Evolutionary conservation across 805 yeast genomes (phyloP), one percentile per base, ranked within the genome.

Genomic region (Myxozyma udenii): DNA sequence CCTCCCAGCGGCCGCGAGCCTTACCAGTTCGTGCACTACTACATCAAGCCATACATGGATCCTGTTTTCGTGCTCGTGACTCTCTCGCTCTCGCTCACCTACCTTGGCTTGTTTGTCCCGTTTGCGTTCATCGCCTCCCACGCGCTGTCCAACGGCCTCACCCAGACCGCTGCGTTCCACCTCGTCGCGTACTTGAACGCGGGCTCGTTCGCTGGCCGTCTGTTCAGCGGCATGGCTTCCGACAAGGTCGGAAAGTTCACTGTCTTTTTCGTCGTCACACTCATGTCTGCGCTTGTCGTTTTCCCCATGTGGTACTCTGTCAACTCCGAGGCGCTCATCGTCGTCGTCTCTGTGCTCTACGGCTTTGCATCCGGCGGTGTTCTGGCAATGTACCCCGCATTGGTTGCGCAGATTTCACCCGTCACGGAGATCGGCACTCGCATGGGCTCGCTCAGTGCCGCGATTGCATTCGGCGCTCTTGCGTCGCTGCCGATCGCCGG

Each of bases 361-460:
- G 74, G 74, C 1, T 60, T 67, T 44, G 57, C 64, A 28, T 59
- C 67, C 3, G 73, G 73, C 6, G 67, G 71, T 3, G 50, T 65
- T 6, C 63, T 68, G 26, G 66, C 68, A 6, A 53, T 69, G 38
- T 65, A 66, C 6, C 71, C 72, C 0, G 65, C 69, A 1, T 54
- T 67, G 6, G 59, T 67, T 1, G 68, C 71, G 1, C 57, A 58
- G 33, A 49, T 55, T 21, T 64, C 69, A 3, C 58, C 62, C 2
- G 59, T 66, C 46, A 48, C 61, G 28, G 57, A 62, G 24, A 58
- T 65, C 22, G 70, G 71, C 7, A 62, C 63, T 3, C 57, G 70
- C 5, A 84, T 87, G 86, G 86, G 87, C 2, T 50, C 80, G 37
- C 76, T 87, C 1, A 71, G 85, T 36, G 71, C 77, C 5, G 63